Percentiles rank a stretch among this genome's conserved stretches.
phyloP scores from a whole-genome alignment of 139 green algal species.

The Nannochloris sp. region DNA sequence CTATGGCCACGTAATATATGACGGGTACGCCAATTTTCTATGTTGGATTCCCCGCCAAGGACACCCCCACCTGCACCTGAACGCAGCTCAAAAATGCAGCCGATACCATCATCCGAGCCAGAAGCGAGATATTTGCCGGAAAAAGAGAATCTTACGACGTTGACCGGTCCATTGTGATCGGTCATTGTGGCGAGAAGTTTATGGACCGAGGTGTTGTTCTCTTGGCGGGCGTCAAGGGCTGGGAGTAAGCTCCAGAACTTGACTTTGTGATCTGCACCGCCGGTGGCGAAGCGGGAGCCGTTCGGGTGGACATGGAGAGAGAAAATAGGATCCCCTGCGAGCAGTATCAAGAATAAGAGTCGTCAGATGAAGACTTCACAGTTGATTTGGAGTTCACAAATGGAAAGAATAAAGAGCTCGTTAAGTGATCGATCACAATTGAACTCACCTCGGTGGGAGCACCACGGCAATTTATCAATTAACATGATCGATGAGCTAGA shows the following conservation, averaged over 20 bases:
- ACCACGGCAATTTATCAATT: constrained; percentile 43
- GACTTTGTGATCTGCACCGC: constrained; percentile 54
- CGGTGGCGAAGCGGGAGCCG: constrained; percentile 62
- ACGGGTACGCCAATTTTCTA: constrained; percentile 82
- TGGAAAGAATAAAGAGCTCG: background rate
- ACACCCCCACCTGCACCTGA: constrained; percentile 29
- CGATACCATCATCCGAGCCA: constrained; percentile 67
- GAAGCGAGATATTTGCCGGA: constrained; percentile 37
- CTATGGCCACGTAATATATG: constrained; percentile 62
- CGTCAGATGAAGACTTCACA: background rate
- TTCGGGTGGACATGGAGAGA: constrained; percentile 56
- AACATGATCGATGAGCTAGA: too few relatives aligned
- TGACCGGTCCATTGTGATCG: constrained; percentile 69
- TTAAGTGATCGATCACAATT: background rate
- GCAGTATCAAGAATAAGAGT: too few relatives aligned
- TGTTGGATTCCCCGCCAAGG: constrained; percentile 30
- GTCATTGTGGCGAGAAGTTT: constrained; percentile 68
- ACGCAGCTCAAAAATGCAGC: constrained; percentile 60
- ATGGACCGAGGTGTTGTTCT: constrained; percentile 34
- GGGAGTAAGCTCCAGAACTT: constrained; percentile 65
- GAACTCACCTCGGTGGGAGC: constrained; percentile 37
- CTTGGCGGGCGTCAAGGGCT: constrained; percentile 41
- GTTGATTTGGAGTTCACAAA: background rate
- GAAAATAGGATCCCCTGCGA: constrained; percentile 44
- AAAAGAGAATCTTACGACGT: constrained; percentile 73